These are phyloP conservation scores for Dendrobium nobile DNA, from an alignment of 106 monocot genomes.

Conservation along the genomic window DNA sequence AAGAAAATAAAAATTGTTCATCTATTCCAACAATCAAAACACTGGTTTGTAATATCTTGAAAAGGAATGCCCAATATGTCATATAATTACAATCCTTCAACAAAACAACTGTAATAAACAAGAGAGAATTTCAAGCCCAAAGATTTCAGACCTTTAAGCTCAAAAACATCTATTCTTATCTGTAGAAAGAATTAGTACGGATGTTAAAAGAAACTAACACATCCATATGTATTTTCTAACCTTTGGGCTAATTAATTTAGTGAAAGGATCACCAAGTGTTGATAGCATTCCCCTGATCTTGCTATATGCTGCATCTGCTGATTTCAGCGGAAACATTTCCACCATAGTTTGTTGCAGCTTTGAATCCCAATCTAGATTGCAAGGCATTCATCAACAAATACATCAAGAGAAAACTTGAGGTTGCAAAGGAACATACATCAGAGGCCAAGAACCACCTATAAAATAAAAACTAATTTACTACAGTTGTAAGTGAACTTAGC, in stretches of 20 bases:
- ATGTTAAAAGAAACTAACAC: neutral
- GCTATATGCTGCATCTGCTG: constrained; percentile 88
- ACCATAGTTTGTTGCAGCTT: constrained; percentile 97
- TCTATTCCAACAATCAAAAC: too few relatives aligned
- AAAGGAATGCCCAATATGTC: too few relatives aligned
- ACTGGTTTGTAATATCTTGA: too few relatives aligned
- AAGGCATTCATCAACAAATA: neutral
- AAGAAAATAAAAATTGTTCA: too few relatives aligned
- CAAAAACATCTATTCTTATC: neutral
- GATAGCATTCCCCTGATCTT: constrained; percentile 90
- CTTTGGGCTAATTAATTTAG: constrained; percentile 85
- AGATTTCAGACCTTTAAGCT: neutral
- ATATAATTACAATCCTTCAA: too few relatives aligned
- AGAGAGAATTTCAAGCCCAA: neutral
- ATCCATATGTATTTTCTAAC: constrained; percentile 15
- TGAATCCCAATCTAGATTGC: constrained; percentile 75
- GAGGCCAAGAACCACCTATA: neutral
- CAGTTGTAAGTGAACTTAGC: neutral
- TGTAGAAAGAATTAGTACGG: too few relatives aligned
- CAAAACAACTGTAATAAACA: too few relatives aligned
- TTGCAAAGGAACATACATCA: neutral
- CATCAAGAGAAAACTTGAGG: neutral
- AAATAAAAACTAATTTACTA: neutral
- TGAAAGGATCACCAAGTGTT: constrained; percentile 90
- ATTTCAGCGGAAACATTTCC: constrained; percentile 86